phyloP scores from a whole-genome alignment of 768 basidiomycete species.

The Tephrocybe sp. region DNA sequence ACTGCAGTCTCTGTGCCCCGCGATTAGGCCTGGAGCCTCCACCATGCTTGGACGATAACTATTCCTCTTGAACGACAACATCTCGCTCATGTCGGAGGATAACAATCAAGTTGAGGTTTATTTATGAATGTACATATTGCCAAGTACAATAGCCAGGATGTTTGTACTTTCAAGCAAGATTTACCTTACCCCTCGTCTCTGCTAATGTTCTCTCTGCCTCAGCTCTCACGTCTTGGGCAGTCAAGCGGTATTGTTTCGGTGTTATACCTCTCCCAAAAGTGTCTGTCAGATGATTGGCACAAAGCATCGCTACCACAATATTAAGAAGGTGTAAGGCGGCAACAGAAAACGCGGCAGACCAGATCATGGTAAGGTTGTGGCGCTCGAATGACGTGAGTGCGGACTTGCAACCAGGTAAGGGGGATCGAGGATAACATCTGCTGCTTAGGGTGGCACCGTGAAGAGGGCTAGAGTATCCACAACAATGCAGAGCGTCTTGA shows the following conservation, averaged over 20 bases:
- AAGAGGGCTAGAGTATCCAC: conserved; percentile 60
- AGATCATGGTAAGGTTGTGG: conserved; percentile 42
- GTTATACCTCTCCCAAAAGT: conserved; percentile 65
- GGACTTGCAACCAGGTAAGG: conserved; percentile 67
- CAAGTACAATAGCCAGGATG: too few species aligned
- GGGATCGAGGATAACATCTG: conserved; percentile 58
- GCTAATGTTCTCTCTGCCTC: conserved; percentile 34
- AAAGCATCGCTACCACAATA: conserved; percentile 58
- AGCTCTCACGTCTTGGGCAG: conserved; percentile 40
- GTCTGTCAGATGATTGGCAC: conserved; percentile 62
- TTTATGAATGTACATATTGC: too few species aligned
- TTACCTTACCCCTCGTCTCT: not conserved
- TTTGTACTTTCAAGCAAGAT: not conserved
- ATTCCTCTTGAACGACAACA: too few species aligned
- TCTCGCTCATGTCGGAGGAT: too few species aligned
- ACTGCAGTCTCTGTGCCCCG: too few species aligned
- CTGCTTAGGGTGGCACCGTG: conserved; percentile 59
- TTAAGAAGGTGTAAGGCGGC: conserved; percentile 60
- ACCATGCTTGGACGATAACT: too few species aligned
- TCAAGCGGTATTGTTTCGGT: conserved; percentile 57
- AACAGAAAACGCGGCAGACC: conserved; percentile 51
- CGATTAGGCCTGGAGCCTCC: too few species aligned
- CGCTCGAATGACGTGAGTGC: conserved; percentile 54
- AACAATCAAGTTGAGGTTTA: too few species aligned
- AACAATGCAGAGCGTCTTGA: conserved; percentile 63